Evolutionary conservation across 2,329 filamentous ascomycete genomes (phyloP).

Genomic region (Aureobasidium sp.): DNA sequence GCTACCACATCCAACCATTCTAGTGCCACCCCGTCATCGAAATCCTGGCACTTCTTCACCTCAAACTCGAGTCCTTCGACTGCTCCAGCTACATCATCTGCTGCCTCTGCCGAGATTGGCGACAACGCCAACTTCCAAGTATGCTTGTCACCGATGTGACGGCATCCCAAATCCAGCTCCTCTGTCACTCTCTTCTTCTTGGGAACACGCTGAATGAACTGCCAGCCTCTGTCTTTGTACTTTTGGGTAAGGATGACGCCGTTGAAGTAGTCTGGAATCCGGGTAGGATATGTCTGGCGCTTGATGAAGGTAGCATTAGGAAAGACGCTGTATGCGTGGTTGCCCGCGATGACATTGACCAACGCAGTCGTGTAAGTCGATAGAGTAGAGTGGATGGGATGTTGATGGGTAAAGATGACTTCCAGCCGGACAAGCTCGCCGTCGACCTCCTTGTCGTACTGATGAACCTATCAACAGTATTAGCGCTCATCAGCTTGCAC

Average conservation of each 20-base stretch:
- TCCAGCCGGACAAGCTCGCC: conserved; percentile 5
- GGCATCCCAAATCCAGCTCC: neutral
- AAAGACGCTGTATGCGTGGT: conserved; percentile 4
- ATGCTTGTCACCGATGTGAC: conserved; percentile 7
- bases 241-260: neutral
- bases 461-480: neutral
- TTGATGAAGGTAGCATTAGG: conserved; percentile 5
- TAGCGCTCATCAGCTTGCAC: neutral
- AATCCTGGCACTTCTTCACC: neutral
- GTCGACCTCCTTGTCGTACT: conserved; percentile 6
- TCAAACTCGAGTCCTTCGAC: neutral
- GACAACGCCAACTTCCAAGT: conserved; percentile 7
- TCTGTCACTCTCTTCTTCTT: neutral
- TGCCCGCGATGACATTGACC: conserved; percentile 4
- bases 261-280: conserved; percentile 14
- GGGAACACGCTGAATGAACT: neutral
- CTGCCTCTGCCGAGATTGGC: neutral
- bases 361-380: conserved; percentile 12
- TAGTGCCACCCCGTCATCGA: neutral
- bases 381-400: conserved; percentile 3
- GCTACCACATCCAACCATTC: neutral
- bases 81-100: neutral
- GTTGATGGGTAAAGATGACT: neutral
- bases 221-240: conserved; percentile 7
- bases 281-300: neutral